A percentile compares a stretch with the other conserved stretches of the same genome.
Evolutionary conservation across 2,329 filamentous ascomycete species (phyloP).

Genomic region (Fusarium coffeatum): DNA sequence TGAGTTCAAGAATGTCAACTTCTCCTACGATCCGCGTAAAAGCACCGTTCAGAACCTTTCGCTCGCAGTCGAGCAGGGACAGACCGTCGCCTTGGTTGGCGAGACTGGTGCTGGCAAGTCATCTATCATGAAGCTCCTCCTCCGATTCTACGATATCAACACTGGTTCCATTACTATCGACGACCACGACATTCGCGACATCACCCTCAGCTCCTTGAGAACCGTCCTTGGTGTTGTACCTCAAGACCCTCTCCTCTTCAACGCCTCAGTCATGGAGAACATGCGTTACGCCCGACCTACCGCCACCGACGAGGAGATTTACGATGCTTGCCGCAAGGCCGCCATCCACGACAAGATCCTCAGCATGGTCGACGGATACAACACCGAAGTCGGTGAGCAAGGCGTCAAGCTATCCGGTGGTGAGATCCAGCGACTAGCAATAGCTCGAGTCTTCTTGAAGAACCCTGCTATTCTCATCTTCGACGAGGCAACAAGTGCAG

Average conservation of each 20-base stretch:
- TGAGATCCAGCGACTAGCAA: constrained; percentile 66
- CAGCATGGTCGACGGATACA: constrained; percentile 64
- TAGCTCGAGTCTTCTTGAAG: constrained; percentile 65
- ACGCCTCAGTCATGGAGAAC: constrained; percentile 72
- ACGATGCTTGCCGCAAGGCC: constrained; percentile 70
- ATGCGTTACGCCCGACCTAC: constrained; percentile 70
- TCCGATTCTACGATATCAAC: constrained; percentile 69
- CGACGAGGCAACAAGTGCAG: constrained; percentile 73
- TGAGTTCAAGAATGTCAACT: constrained; percentile 65
- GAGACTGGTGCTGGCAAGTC: constrained; percentile 73
- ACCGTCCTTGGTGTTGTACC: constrained; percentile 72
- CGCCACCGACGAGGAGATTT: constrained; percentile 70
- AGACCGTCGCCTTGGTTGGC: constrained; percentile 70
- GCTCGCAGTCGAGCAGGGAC: constrained; percentile 61
- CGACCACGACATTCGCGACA: constrained; percentile 68
- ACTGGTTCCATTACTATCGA: constrained; percentile 67
- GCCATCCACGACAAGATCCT: constrained; percentile 73
- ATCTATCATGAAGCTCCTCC: constrained; percentile 69
- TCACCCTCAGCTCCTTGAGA: constrained; percentile 68
- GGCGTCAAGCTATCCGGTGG: constrained; percentile 68
- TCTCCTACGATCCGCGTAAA: constrained; percentile 66
- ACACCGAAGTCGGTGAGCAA: constrained; percentile 64
- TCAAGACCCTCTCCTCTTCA: constrained; percentile 73
- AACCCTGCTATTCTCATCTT: constrained; percentile 71
- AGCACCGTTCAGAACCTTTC: constrained; percentile 61